Conservation (phyloP, 2,329 filamentous ascomycete genomes). For the Coniochaeta hoffmannii region DNA sequence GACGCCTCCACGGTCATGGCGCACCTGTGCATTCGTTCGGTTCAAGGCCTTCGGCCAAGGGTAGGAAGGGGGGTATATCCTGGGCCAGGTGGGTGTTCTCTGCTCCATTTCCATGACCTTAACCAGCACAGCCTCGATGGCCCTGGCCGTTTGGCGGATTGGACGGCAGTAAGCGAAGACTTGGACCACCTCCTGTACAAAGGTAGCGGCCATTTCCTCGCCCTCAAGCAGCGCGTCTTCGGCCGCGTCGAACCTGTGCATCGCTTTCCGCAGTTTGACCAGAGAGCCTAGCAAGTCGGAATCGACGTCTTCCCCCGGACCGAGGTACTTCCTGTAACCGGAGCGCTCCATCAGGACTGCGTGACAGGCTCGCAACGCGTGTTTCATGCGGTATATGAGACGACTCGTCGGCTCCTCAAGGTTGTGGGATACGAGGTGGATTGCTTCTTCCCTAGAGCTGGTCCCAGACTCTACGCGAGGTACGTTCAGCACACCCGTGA, state of each 20-base stretch:
- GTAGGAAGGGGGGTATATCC: slow-evolving; percentile 44
- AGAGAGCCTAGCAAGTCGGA: slow-evolving; percentile 32
- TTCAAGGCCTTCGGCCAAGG: slow-evolving; percentile 45
- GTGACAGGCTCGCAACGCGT: slow-evolving; percentile 37
- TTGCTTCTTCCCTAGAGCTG: slow-evolving; percentile 29
- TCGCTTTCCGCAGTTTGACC: slow-evolving; percentile 30
- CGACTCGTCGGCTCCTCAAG: slow-evolving; percentile 39
- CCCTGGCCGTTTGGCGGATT: slow-evolving; percentile 42
- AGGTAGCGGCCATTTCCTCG: slow-evolving; percentile 34
- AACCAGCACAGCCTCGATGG: slow-evolving; percentile 36
- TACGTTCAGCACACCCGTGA: not conserved
- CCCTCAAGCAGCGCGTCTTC: slow-evolving; percentile 40
- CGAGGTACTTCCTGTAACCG: slow-evolving; percentile 38
- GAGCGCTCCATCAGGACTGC: slow-evolving; percentile 47
- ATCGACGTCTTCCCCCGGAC: slow-evolving; percentile 32
- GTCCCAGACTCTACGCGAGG: not conserved
- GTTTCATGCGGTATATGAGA: slow-evolving; percentile 38
- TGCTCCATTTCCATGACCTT: slow-evolving; percentile 42
- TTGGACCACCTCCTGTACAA: slow-evolving; percentile 41
- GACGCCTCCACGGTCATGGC: slow-evolving; percentile 51
- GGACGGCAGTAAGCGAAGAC: slow-evolving; percentile 49
- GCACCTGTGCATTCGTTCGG: slow-evolving; percentile 47
- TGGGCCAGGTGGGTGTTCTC: slow-evolving; percentile 26
- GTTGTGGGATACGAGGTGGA: slow-evolving; percentile 22
- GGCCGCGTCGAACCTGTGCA: slow-evolving; percentile 37